Evolutionary conservation across 805 yeast genomes (phyloP), one percentile per base, ranked within the genome.

Genomic region (Candida ovalis): DNA sequence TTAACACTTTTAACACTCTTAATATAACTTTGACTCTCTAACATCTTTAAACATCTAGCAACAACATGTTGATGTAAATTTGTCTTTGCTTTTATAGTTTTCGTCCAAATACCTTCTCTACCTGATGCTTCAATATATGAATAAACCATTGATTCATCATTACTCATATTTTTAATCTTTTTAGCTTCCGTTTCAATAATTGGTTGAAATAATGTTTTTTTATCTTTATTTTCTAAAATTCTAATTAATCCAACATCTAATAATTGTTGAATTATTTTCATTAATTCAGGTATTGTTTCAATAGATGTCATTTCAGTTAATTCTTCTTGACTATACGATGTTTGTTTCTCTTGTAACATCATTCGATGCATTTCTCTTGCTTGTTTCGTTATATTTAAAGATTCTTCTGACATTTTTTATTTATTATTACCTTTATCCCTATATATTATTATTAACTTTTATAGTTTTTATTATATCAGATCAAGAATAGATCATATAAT

Each of bases 31-130:
- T 88, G 94, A 23, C 76, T 72, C 61, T 91, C 97, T 54, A 91
- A 69, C 21, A 84, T 71, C 61, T 91, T 91, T 61, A 91, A 71
- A 61, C 96, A 87, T 62, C 95, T 77, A 41, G 78, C 74, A 10
- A 91, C 96, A n/a, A 91, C 85, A 63, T 88, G 95, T 60, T 89
- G 96, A 64, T 91, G 97, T 51, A 91, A 70, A 59, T 90, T 90
- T 13, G 97, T 87, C 61, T 85, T 83, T 10, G 91, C 88, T 62
- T 88, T 88, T 57, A 91, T 80, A 8, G 96, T 88, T 68, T 88
- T 89, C 12, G 96, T 86, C 97, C 97, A 91, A 45, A 91, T 89
- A 40, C 97, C 97, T 68, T 91, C 97, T 66, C 98, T 75, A 3
- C 94, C 96, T 7, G 95, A 79, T 0, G 96, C 95, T 60, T 88